Conservation (phyloP, 192 early-diverging fungal genomes). For the Coemansia sp. region DNA sequence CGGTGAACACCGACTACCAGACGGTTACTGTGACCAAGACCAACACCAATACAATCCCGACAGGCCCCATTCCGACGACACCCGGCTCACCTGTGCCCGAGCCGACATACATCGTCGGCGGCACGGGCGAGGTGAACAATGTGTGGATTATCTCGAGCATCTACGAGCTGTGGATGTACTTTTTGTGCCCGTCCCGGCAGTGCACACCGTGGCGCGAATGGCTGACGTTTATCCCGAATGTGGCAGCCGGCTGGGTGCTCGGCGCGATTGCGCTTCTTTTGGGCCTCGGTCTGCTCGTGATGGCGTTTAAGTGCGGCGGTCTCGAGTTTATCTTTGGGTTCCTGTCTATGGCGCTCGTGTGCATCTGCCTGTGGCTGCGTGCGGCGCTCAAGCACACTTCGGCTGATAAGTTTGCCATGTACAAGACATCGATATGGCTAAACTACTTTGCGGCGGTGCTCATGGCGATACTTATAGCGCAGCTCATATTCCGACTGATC, state of each 20-base stretch:
- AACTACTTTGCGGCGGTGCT: constrained; percentile 47
- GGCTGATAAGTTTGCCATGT: constrained; percentile 33
- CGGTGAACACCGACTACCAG: constrained; percentile 24
- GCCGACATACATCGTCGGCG: constrained; percentile 34
- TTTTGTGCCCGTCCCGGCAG: constrained; percentile 41
- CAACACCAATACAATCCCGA: background rate
- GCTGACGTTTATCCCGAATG: constrained; percentile 51
- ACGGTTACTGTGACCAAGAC: constrained; percentile 16
- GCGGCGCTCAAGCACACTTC: constrained; percentile 20
- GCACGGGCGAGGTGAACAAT: constrained; percentile 36
- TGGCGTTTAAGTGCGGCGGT: constrained; percentile 44
- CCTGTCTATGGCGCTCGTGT: constrained; percentile 31
- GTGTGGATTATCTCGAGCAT: constrained; percentile 31
- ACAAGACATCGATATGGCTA: constrained; percentile 41
- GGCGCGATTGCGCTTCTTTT: constrained; percentile 37
- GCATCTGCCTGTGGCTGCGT: constrained; percentile 38
- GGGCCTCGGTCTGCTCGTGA: constrained; percentile 26
- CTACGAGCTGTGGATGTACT: constrained; percentile 50
- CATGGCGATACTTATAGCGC: constrained; percentile 29
- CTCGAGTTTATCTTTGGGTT: constrained; percentile 46
- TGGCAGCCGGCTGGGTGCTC: constrained; percentile 43
- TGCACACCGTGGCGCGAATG: constrained; percentile 50
- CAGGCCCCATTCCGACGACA: constrained; percentile 7
- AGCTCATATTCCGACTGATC: constrained; percentile 43
- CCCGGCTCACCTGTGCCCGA: constrained; percentile 10